Conservation (phyloP, 208 protist species). For the Strigomonas culicis region DNA sequence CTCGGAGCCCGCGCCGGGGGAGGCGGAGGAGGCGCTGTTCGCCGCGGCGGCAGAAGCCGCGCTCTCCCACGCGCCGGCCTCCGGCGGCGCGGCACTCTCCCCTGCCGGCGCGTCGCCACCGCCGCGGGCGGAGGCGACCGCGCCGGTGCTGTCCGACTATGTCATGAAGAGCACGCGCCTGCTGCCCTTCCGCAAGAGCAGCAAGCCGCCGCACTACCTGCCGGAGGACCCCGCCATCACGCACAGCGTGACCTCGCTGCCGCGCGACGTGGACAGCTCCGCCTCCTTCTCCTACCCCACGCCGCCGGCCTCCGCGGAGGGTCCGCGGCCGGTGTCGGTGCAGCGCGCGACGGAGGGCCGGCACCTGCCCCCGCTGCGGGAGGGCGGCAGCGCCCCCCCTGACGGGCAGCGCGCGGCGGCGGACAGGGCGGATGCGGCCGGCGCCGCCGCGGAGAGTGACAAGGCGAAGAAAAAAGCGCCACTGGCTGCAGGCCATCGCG, state of each 20-base stretch:
- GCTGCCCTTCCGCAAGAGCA: conserved; percentile 3
- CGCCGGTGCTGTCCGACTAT: neutral
- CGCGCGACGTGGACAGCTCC: conserved; percentile 2
- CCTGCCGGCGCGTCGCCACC: neutral
- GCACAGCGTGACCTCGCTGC: neutral
- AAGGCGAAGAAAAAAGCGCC: neutral
- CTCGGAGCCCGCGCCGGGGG: neutral
- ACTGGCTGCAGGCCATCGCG: neutral
- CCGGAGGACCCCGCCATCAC: conserved; percentile 2
- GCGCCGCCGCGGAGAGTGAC: neutral
- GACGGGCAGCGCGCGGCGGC: neutral
- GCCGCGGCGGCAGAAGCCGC: neutral
- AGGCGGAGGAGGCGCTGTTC: neutral
- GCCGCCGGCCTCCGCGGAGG: conserved; percentile 21
- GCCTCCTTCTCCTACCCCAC: conserved; percentile 21
- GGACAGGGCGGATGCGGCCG: no score
- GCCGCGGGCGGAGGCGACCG: neutral
- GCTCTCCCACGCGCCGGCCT: neutral
- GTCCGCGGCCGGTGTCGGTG: neutral
- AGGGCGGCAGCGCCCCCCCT: neutral
- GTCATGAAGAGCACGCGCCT: conserved; percentile 1
- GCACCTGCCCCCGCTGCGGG: conserved; percentile 8
- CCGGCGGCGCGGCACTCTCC: neutral
- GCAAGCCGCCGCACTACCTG: conserved; percentile 7
- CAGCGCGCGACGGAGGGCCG: neutral